phyloP scores from a whole-genome alignment of 2,329 filamentous ascomycete genomes.

The Apiospora marii region DNA sequence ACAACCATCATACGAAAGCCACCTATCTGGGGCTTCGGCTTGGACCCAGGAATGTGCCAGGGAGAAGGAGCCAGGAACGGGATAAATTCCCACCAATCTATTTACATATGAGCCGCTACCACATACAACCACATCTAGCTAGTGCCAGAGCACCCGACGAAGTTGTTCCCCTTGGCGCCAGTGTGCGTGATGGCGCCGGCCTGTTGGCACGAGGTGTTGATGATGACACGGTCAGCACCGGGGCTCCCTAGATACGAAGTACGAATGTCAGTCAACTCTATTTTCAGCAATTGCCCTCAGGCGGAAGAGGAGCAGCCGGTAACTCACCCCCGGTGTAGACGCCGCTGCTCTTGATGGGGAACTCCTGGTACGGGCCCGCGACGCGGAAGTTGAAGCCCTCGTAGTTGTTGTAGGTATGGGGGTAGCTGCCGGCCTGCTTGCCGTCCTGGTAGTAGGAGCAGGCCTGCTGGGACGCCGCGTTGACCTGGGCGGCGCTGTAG shows the following conservation, averaged over 20 bases:
- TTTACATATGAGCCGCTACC: not conserved
- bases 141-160: conserved; percentile 65
- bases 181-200: conserved; percentile 75
- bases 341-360: conserved; percentile 61
- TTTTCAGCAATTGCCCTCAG: not conserved
- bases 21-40: not conserved
- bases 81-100: not conserved
- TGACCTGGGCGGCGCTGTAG: conserved; percentile 59
- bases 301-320: not conserved
- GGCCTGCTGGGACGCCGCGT: conserved; percentile 57
- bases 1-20: too few species aligned
- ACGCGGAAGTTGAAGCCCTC: conserved; percentile 69
- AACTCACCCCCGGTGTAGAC: conserved; percentile 63
- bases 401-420: conserved; percentile 67
- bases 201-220: conserved; percentile 62
- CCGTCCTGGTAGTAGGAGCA: conserved; percentile 54
- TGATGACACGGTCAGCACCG: conserved; percentile 72
- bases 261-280: conserved; percentile 23
- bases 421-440: conserved; percentile 53
- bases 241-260: conserved; percentile 56
- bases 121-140: conserved; percentile 27
- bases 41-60: not conserved
- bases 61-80: not conserved
- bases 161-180: conserved; percentile 72
- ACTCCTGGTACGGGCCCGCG: conserved; percentile 68